Evolutionary conservation across 2,329 filamentous ascomycete species (phyloP), one percentile per base, ranked within the genome.

Genomic region (Ambrosiella xylebori): DNA sequence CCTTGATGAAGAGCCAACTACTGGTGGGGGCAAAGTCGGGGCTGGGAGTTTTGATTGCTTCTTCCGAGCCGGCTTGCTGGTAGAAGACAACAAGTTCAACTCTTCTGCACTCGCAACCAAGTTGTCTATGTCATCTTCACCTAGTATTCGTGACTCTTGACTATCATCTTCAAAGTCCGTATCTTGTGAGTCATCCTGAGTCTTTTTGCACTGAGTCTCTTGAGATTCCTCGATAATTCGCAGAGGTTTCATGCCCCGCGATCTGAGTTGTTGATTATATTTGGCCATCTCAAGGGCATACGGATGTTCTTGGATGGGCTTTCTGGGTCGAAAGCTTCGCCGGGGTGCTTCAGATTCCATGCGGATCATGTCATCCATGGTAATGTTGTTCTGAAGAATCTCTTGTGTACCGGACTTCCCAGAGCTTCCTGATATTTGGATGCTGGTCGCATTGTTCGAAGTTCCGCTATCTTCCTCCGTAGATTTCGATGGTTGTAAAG

Each of bases 221-320:
- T 61, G 65, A 39, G 65, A 65, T 36, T 68, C 65, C 19, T 67
- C 65, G 9, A 70, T 65, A 45, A 78, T 67, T 57, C 71, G 71
- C 39, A 81, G 64, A 0, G 79, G 79, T 56, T 73, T 74, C 36
- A 81, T 66, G 27, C 79, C 79, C 59, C 78, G 77, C 2, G 73
- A 73, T 63, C 75, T 77, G 63, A 80, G 73, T 17, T 72, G 67
- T 2, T 68, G 76, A 57, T 73, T 75, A 64, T 80, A 81, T 36
- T 75, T 73, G 0, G 73, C 77, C 64, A 73, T 76, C 61, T 82
- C 79, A 3, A 81, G 68, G 5, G 76, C 67, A 61, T 81, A 82
- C 2, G 79, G 79, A 50, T 80, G 77, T 63, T 81, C 71, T 64
- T 82, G 79, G 6, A 81, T 81, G 1, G 78, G 78, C 61, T 81